Base-by-base conservation (phyloP, 148 eudicot species). In the Fagopyrum homotropicum region DNA sequence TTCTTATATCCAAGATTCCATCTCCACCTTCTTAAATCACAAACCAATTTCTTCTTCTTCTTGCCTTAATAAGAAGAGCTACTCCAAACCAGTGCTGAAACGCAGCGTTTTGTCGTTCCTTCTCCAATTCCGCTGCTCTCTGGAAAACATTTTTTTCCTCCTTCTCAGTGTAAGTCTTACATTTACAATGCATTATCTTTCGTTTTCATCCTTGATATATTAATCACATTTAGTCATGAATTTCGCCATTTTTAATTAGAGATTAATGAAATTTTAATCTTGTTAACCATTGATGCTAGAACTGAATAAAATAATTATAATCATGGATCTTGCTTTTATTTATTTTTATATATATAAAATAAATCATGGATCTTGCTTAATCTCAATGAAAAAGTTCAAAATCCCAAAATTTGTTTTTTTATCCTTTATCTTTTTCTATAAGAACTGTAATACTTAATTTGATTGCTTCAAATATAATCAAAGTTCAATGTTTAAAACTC, bases 351-450 rank as follows among this genome's bases (percentile, higher is more conserved):
- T 35, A 35, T 35, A 35, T 35, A 60, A n/a, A 17, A 57, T 35
- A 57, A 57, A 17, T 2, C 19, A 57, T 17, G 30, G 16, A 57
- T 22, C 16, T 61, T 66, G 17, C 46, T 66, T 66, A 8, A 66
- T 66, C 71, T 66, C 71, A 66, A 66, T 66, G 16, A 17, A 66
- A 66, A 66, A 66, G 45, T 43, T 43, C 9, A 35, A 66, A 66
- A 35, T 43, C 47, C 71, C 71, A 66, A 35, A 9, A 49, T 8
- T 49, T 49, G 9, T 64, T 35, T 40, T 35, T 17, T 66, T 40
- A 40, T 40, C 71, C 16, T 9, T 22, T 22, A 16, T 26, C 68
- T 63, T 30, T 63, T 63, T 35, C 6, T 14, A 44, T 63, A 35
- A n/a, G 29, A 35, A 2, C 30, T 43, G 40, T 17, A 8, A 11